Percentiles rank a stretch among this genome's conserved stretches.
These are phyloP conservation scores for Alternaria postmessia DNA, from an alignment of 2,329 filamentous ascomycete species.

Conservation along the genomic window DNA sequence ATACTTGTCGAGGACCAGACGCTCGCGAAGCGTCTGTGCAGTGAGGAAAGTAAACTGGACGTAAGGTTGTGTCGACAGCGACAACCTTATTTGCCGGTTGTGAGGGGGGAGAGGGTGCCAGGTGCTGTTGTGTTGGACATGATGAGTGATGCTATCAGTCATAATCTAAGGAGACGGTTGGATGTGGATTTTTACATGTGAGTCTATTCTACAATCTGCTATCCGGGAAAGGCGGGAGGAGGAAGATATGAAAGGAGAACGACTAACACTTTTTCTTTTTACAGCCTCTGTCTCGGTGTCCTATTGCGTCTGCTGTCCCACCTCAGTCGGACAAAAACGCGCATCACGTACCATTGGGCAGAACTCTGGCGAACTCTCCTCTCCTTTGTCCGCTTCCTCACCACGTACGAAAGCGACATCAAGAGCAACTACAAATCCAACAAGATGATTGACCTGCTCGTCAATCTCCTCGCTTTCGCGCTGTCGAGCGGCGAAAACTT, in stretches of 20 bases:
- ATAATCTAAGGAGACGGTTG: constrained; percentile 86
- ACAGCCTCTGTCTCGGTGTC: constrained; percentile 77
- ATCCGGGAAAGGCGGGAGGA: no score
- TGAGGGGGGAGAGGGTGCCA: constrained; percentile 75
- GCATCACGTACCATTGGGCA: constrained; percentile 90
- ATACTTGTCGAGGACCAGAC: constrained; percentile 85
- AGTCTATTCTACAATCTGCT: constrained; percentile 4
- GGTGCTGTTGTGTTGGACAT: constrained; percentile 82
- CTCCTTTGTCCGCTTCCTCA: constrained; percentile 87
- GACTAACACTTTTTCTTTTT: neutral
- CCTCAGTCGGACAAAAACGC: constrained; percentile 80
- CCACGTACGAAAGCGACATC: constrained; percentile 83
- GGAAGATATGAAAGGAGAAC: no score
- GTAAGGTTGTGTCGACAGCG: constrained; percentile 90
- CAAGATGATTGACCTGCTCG: constrained; percentile 74
- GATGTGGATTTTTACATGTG: constrained; percentile 84
- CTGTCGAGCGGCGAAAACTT: constrained; percentile 90
- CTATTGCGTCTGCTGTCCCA: constrained; percentile 84
- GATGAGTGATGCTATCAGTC: constrained; percentile 89
- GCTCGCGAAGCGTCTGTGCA: constrained; percentile 84
- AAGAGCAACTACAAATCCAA: constrained; percentile 73
- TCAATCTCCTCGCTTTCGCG: constrained; percentile 83
- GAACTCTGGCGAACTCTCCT: constrained; percentile 92
- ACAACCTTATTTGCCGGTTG: constrained; percentile 81
- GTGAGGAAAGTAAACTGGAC: constrained; percentile 73